Evolutionary conservation across 371 early-diverging fungal genomes (phyloP), one percentile per base, ranked within the genome.

Genomic region (Nematocida sp.): DNA sequence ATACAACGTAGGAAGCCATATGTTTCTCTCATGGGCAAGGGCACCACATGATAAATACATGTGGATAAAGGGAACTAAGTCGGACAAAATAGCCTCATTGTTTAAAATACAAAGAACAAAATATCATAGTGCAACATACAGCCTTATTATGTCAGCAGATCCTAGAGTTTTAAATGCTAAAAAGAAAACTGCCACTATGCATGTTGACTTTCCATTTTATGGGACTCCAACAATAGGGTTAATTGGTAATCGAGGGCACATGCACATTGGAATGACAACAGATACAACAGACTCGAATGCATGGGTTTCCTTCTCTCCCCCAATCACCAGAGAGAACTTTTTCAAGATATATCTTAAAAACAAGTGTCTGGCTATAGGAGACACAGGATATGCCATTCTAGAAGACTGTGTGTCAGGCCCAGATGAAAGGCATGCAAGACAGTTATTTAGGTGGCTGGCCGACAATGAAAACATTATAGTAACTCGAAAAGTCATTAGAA

Each of bases 301-400:
- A 4, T 73, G 75, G 66, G 7, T 75, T 23, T 52, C 69, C 20
- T 75, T 75, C 39, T 75, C 75, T 56, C 75, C 75, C n/a, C 66
- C 75, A 4, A 6, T 66, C 7, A 42, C 33, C 13, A 75, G 54
- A 46, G 47, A 39, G 15, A 64, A 64, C 67, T 33, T 23, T 15
- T 75, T 75, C 62, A 75, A 66, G 67, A 75, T 75, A 25, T 75
- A 75, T 42, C 42, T 50, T 27, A 62, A 47, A 15, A 66, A 64
- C 52, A 45, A 56, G 67, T 75, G 75, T 42, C 25, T 45, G 23
- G 25, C 66, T 20, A 20, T 75, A 11, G 66, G 66, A 42, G 18
- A 27, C n/a, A 39, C 15, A 7, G 75, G 66, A 13, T 75, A 66
- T 39, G 39, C 62, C 7, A 46, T 9, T 33, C n/a, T 66, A 9